Evolutionary conservation across 2,329 filamentous ascomycete genomes (phyloP).

Genomic region (Fusarium coicis): DNA sequence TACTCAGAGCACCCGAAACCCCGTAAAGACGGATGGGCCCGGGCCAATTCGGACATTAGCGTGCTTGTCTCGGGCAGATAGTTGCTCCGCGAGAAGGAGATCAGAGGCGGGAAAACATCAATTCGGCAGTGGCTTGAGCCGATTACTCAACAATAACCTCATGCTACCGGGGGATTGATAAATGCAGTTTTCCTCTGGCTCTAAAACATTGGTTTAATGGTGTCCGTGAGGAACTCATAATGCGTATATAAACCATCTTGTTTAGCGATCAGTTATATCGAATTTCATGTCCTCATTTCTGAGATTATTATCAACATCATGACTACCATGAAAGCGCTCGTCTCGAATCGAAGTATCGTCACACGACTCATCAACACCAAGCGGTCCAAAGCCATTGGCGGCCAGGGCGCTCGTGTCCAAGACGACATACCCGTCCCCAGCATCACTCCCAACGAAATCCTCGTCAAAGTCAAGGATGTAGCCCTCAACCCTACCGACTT

Average conservation of each 20-base stretch:
- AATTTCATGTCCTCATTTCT: too few relatives aligned
- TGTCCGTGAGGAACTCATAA: too few relatives aligned
- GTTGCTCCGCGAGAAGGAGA: not conserved
- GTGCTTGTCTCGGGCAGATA: not conserved
- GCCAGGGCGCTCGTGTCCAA: not conserved
- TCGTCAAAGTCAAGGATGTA: not conserved
- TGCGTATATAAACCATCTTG: too few relatives aligned
- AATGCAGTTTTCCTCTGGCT: too few relatives aligned
- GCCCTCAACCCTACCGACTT: not conserved
- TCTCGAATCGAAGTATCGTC: not conserved
- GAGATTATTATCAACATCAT: not conserved
- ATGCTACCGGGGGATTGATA: not conserved
- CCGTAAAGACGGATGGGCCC: fast-evolving
- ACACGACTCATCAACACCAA: not conserved
- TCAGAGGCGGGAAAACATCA: not conserved
- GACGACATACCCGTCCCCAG: not conserved
- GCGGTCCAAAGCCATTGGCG: not conserved
- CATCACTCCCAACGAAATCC: not conserved
- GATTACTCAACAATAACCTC: not conserved
- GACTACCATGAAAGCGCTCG: not conserved
- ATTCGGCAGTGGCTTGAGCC: not conserved
- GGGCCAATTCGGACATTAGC: not conserved
- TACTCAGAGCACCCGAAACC: not conserved
- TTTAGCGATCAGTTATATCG: too few relatives aligned
- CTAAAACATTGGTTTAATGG: too few relatives aligned